These are phyloP conservation scores for Hymenoscyphus infarciens DNA, from an alignment of 2,329 filamentous ascomycete genomes.

Conservation along the genomic window DNA sequence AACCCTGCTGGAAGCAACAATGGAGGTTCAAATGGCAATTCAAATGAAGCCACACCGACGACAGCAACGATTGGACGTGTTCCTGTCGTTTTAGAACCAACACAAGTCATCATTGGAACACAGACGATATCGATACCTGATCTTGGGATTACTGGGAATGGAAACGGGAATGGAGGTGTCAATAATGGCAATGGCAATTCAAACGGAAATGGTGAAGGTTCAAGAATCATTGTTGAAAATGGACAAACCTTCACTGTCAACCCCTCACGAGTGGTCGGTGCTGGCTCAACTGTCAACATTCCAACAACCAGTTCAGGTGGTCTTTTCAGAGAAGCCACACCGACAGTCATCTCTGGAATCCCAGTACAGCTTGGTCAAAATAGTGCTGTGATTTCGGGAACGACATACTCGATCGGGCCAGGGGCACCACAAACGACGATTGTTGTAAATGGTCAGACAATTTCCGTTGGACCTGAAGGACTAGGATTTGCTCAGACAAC, in stretches of 20 bases:
- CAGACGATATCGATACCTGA: slow-evolving; percentile 23
- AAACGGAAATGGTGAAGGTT: neutral
- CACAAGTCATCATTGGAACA: slow-evolving; percentile 25
- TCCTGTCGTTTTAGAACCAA: slow-evolving; percentile 24
- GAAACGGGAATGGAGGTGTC: neutral
- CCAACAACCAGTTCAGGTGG: slow-evolving; percentile 18
- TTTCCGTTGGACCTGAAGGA: slow-evolving; percentile 26
- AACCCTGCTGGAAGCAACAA: neutral
- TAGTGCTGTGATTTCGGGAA: slow-evolving; percentile 22
- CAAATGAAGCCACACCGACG: neutral
- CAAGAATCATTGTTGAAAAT: slow-evolving; percentile 22
- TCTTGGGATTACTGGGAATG: neutral
- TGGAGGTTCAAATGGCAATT: neutral
- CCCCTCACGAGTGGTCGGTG: slow-evolving; percentile 28
- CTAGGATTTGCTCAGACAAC: slow-evolving; percentile 25
- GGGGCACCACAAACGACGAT: slow-evolving; percentile 25
- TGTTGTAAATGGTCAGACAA: slow-evolving; percentile 23
- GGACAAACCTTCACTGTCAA: slow-evolving; percentile 30
- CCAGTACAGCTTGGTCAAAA: slow-evolving; percentile 20
- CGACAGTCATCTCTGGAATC: slow-evolving; percentile 25
- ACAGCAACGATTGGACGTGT: slow-evolving; percentile 22
- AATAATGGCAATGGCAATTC: slow-evolving; percentile 3
- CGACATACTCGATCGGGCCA: slow-evolving; percentile 24
- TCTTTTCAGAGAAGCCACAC: slow-evolving; percentile 9
- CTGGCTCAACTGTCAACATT: slow-evolving; percentile 22